These are phyloP conservation scores for Saturnispora kantuleensis DNA, from an alignment of 805 yeast species.

Conservation along the genomic window DNA sequence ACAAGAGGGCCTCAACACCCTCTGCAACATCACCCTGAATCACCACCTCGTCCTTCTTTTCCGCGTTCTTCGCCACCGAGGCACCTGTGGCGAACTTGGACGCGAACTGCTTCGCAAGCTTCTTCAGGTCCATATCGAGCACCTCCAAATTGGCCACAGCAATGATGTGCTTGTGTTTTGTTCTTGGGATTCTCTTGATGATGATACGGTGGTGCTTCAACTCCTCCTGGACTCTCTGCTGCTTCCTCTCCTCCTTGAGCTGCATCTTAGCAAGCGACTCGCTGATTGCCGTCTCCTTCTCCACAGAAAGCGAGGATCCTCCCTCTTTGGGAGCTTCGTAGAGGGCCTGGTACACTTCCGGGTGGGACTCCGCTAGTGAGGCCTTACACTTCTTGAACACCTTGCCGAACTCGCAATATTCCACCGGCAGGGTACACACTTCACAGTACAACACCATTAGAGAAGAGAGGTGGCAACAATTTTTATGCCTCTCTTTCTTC, in stretches of 20 bases:
- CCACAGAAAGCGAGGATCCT: constrained; percentile 54
- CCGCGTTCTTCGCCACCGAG: constrained; percentile 79
- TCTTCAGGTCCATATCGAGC: constrained; percentile 72
- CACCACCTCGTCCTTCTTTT: constrained; percentile 83
- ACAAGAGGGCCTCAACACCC: constrained; percentile 72
- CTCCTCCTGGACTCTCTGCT: constrained; percentile 73
- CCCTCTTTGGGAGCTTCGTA: constrained; percentile 49
- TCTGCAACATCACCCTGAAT: constrained; percentile 95
- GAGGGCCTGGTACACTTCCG: constrained; percentile 45
- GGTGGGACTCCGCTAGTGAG: constrained; percentile 60
- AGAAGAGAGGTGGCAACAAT: not conserved
- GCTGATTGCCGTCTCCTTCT: constrained; percentile 73
- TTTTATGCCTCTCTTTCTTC: constrained; percentile 16
- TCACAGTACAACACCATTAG: constrained; percentile 54
- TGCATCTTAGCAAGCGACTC: constrained; percentile 78
- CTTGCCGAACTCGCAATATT: constrained; percentile 87
- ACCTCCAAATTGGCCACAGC: constrained; percentile 84
- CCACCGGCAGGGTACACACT: constrained; percentile 78
- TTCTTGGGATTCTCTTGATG: constrained; percentile 81
- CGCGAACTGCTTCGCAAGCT: constrained; percentile 84
- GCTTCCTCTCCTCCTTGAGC: constrained; percentile 74
- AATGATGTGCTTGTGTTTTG: constrained; percentile 78
- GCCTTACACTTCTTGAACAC: constrained; percentile 70
- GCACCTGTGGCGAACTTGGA: constrained; percentile 95
- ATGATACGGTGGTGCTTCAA: constrained; percentile 70